Base-by-base conservation (phyloP, 2,329 filamentous ascomycete species). In the Bipolaris victoriae region DNA sequence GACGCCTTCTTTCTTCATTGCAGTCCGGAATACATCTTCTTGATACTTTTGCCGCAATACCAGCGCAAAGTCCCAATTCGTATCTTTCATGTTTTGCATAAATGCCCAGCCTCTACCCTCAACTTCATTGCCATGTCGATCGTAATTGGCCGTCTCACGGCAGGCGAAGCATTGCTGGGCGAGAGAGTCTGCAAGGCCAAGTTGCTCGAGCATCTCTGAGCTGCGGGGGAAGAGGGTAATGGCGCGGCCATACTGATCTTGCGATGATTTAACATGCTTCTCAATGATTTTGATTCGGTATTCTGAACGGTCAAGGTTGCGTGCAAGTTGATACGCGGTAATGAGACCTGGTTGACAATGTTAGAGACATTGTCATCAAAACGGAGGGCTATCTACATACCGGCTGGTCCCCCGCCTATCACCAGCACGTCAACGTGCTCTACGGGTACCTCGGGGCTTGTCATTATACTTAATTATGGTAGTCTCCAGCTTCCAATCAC, bases 41-140 rank as follows among this genome's bases (percentile, higher is more conserved):
- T 82, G 80, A 64, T 83, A 84, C 65, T 82, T 84, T 69, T 86
- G 83, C 15, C 83, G 75, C 51, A 86, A 64, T 1, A 84, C 82
- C n/a, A 84, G 72, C 0, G 79, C 77, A 63, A 83, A 86, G 58
- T 83, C 78, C 71, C 80, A 84, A 24, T 74, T 72, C 1, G 82
- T 83, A 55, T 83, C 81, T 35, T 77, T 78, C 74, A 84, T 83
- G 35, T 80, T 75, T 62, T 83, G 79, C 79, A 85, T 82, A 57
- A 84, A 84, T 29, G 76, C 78, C 81, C 81, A 83, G 1, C 80
- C 81, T 49, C 81, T 70, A 2, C 79, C 81, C 3, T 76, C 62
- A 16, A 79, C 72, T 58, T 80, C 78, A 37, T 82, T 73, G 15
- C 83, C 82, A 46, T 78, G 44, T 26, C 61, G 65, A 48, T 83